Conservation (phyloP, 768 basidiomycete genomes). For the Tubosaeta sp. region DNA sequence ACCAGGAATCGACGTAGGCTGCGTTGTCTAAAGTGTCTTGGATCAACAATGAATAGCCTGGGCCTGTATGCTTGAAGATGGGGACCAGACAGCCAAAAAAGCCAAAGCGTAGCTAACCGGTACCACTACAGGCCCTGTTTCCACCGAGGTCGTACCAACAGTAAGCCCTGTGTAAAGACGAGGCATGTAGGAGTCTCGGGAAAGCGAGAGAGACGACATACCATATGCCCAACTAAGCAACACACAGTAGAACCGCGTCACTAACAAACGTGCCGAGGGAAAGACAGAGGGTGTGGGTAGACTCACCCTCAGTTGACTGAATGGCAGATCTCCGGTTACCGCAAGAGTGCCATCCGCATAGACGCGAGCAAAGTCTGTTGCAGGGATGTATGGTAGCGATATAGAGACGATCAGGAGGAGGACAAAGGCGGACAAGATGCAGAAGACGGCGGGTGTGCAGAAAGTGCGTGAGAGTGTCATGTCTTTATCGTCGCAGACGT, state of each 20-base stretch:
- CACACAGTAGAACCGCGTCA: slow-evolving; percentile 7
- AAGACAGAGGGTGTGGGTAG: background rate
- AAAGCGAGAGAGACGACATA: slow-evolving; percentile 23
- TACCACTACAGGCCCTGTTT: slow-evolving; percentile 38
- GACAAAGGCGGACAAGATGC: slow-evolving; percentile 58
- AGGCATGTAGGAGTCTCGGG: background rate
- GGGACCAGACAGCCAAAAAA: background rate
- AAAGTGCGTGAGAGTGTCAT: slow-evolving; percentile 51
- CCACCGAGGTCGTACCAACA: slow-evolving; percentile 49
- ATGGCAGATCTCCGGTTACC: slow-evolving; percentile 16
- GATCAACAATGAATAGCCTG: slow-evolving; percentile 49
- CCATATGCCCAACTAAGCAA: slow-evolving; percentile 66
- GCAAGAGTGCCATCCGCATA: slow-evolving; percentile 38
- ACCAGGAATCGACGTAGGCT: slow-evolving; percentile 45
- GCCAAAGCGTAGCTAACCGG: slow-evolving; percentile 33
- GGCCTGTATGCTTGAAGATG: slow-evolving; percentile 32
- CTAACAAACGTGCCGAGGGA: background rate
- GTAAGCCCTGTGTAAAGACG: slow-evolving; percentile 45
- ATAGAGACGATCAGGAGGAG: slow-evolving; percentile 66
- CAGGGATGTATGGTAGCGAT: slow-evolving; percentile 65
- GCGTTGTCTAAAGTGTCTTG: slow-evolving; percentile 24
- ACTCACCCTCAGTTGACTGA: slow-evolving; percentile 56
- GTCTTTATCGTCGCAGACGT: slow-evolving; percentile 1
- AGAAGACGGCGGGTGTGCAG: slow-evolving; percentile 57
- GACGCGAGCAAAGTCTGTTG: slow-evolving; percentile 61